A percentile compares a stretch with the other conserved stretches of the same genome.
These are phyloP conservation scores for Fomes fomentarius DNA, from an alignment of 1,284 basidiomycete species.

Conservation along the genomic window DNA sequence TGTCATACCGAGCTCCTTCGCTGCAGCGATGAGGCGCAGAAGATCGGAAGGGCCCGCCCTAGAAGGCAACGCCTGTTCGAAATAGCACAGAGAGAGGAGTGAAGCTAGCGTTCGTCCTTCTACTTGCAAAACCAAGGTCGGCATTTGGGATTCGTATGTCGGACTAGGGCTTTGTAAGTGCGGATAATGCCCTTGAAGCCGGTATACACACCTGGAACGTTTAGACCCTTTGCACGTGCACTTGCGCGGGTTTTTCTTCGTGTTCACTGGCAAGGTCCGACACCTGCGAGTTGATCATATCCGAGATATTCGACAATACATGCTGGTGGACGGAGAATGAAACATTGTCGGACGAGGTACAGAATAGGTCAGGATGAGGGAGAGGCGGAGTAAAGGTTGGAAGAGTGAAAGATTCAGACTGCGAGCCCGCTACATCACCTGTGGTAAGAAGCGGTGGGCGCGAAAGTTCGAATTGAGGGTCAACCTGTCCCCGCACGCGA, in stretches of 20 bases:
- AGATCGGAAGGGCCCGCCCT: neutral
- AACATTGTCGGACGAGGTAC: neutral
- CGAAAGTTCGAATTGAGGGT: neutral
- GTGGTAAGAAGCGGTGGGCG: neutral
- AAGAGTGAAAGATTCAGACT: neutral
- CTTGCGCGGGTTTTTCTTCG: neutral
- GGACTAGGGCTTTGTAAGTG: too few species aligned
- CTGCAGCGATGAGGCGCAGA: constrained; percentile 6
- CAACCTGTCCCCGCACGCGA: neutral
- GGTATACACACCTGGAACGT: too few species aligned
- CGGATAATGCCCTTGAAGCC: too few species aligned
- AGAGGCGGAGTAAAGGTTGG: constrained; percentile 44
- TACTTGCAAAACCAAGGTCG: too few species aligned
- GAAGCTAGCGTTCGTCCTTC: too few species aligned
- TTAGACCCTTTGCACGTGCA: neutral
- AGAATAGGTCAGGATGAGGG: constrained; percentile 4
- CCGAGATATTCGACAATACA: neutral
- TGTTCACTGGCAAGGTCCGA: neutral
- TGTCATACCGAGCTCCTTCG: constrained; percentile 13
- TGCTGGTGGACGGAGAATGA: neutral
- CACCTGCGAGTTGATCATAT: neutral
- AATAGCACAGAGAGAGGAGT: too few species aligned
- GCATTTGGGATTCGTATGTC: too few species aligned
- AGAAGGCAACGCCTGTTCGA: too few species aligned
- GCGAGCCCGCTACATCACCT: neutral